Percentiles rank a stretch among this genome's conserved stretches.
phyloP scores from a whole-genome alignment of 139 green algal genomes.

The Diplosphaera chodatii region DNA sequence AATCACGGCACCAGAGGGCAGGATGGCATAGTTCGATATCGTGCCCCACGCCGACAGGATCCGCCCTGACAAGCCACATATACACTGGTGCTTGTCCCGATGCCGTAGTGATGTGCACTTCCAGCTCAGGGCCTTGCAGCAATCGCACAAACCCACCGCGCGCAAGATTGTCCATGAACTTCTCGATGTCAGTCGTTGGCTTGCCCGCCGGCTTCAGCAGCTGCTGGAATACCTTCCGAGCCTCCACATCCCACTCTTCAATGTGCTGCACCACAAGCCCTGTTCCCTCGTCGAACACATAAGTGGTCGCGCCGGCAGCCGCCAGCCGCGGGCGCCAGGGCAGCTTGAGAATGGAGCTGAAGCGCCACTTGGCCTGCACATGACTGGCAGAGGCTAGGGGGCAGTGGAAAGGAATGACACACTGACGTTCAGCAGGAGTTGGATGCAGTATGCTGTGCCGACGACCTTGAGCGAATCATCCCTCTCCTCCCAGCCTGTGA shows the following conservation, averaged over 20 bases:
- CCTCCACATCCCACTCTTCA: conserved; percentile 69
- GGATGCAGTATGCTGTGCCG: too few species aligned
- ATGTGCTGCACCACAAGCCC: conserved; percentile 59
- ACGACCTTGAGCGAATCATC: conserved; percentile 12
- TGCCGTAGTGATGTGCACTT: too few species aligned
- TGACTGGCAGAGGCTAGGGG: too few species aligned
- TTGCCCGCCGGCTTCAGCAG: conserved; percentile 43
- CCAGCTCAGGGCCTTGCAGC: too few species aligned
- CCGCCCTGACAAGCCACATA: neutral
- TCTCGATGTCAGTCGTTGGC: neutral
- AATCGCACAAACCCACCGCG: neutral
- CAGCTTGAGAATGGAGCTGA: conserved; percentile 53
- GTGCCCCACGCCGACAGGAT: neutral
- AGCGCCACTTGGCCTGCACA: conserved; percentile 55
- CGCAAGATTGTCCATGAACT: neutral
- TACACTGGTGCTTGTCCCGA: too few species aligned
- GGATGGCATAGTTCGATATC: neutral
- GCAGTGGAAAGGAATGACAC: too few species aligned
- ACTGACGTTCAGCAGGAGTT: too few species aligned
- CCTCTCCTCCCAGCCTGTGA: conserved; percentile 51
- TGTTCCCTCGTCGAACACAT: conserved; percentile 48
- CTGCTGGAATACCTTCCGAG: conserved; percentile 39
- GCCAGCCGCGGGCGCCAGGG: conserved; percentile 58
- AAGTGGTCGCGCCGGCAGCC: conserved; percentile 55
- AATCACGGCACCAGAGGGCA: neutral